A percentile compares a stretch with the other conserved stretches of the same genome.
Conservation (phyloP, 1,284 basidiomycete genomes). For the Puccinia polysora region DNA sequence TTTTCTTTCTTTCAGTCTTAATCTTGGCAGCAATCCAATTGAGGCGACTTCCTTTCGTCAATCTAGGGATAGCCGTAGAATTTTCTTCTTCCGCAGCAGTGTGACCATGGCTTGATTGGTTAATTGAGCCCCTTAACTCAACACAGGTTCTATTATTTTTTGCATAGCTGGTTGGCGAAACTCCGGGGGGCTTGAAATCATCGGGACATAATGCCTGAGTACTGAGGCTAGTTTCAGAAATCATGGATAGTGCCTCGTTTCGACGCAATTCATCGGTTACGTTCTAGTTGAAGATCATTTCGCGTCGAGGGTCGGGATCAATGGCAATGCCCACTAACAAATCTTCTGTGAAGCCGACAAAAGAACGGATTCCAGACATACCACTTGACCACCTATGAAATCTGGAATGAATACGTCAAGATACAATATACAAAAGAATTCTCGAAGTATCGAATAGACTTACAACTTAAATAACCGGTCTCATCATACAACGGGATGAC, state of each 20-base stretch:
- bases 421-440: not conserved
- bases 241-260: slow-evolving; percentile 3
- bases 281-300: not conserved
- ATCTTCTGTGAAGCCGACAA: too few species aligned
- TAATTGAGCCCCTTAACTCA: not conserved
- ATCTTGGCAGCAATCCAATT: slow-evolving; percentile 10
- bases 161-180: not conserved
- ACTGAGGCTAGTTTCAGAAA: slow-evolving; percentile 9
- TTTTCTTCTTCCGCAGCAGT: not conserved
- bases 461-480: slow-evolving; percentile 47
- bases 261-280: slow-evolving; percentile 23
- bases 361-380: not conserved
- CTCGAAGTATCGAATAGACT: slow-evolving; percentile 30
- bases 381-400: slow-evolving; percentile 38
- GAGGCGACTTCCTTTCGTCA: not conserved
- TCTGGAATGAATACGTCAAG: not conserved
- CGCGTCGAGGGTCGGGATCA: not conserved
- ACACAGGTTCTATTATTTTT: not conserved
- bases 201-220: not conserved
- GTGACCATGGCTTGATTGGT: too few species aligned
- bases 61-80: not conserved
- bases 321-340: not conserved
- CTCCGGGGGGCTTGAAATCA: not conserved
- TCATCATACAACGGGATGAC: slow-evolving; percentile 49
- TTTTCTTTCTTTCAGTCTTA: slow-evolving; percentile 1